These are phyloP conservation scores for Plantago elongata DNA, from an alignment of 257 asterid genomes.

Conservation along the genomic window DNA sequence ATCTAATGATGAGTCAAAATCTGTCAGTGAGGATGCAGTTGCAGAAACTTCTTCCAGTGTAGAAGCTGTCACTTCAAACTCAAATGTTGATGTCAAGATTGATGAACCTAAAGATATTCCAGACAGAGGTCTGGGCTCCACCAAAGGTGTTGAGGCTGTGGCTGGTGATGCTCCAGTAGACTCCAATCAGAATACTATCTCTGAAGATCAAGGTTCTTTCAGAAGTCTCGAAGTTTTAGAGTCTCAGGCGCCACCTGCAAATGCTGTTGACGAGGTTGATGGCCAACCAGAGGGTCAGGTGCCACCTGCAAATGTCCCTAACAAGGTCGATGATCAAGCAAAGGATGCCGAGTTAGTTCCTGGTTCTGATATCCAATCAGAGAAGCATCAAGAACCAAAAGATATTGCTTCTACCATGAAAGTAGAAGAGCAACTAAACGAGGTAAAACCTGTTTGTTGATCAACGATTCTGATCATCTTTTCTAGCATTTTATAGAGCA, in stretches of 20 bases:
- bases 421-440: conserved; percentile 85
- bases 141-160: conserved; percentile 34
- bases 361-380: conserved; percentile 45
- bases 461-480: conserved; percentile 11
- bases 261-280: conserved; percentile 16
- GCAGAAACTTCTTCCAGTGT: conserved; percentile 34
- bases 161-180: conserved; percentile 35
- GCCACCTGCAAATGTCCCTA: conserved; percentile 36
- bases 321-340: conserved; percentile 29
- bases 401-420: conserved; percentile 43
- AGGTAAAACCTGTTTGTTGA: conserved; percentile 47
- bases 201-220: conserved; percentile 36
- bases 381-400: conserved; percentile 47
- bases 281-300: conserved; percentile 8
- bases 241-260: conserved; percentile 39
- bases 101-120: conserved; percentile 36
- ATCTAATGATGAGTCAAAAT: conserved; percentile 39
- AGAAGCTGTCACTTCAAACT: conserved; percentile 34
- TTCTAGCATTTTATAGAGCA: conserved; percentile 13
- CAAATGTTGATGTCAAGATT: conserved; percentile 31
- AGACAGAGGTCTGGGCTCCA: conserved; percentile 31
- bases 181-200: conserved; percentile 37
- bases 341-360: conserved; percentile 34
- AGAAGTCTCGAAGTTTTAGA: conserved; percentile 32
- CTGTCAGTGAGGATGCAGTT: conserved; percentile 35